phyloP scores from a whole-genome alignment of 345 rosid genomes.

The Eucalyptus coolabah region DNA sequence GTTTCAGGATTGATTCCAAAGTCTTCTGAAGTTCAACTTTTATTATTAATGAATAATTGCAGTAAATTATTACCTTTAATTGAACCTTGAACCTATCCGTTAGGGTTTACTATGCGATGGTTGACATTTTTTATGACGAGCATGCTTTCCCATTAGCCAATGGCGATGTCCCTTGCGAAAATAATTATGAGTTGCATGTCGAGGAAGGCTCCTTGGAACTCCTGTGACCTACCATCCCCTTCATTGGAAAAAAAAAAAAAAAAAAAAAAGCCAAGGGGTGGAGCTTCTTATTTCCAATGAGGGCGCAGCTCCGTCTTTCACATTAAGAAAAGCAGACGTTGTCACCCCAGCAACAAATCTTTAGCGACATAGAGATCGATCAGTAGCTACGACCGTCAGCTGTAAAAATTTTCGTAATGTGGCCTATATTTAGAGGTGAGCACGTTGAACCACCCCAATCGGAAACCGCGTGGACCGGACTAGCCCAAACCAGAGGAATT shows the following conservation, averaged over 20 bases:
- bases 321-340: not conserved
- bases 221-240: not conserved
- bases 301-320: fast-evolving
- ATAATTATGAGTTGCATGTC: not conserved
- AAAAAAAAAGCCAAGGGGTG: not conserved
- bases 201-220: not conserved
- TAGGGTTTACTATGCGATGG: not conserved
- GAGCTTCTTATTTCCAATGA: not conserved
- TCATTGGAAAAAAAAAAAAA: not conserved
- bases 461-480: fast-evolving
- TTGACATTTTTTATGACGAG: not conserved
- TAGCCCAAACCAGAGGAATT: fast-evolving
- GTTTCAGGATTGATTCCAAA: no score
- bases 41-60: no score
- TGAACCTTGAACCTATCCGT: fast-evolving
- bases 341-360: not conserved
- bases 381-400: fast-evolving
- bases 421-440: no score
- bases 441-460: fast-evolving
- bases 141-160: not conserved
- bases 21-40: no score
- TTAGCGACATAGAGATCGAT: not conserved
- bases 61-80: no score
- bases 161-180: not conserved
- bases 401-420: no score